Evolutionary conservation across 2,329 filamentous ascomycete species (phyloP).

Genomic region (Hirsutella thompsonii): DNA sequence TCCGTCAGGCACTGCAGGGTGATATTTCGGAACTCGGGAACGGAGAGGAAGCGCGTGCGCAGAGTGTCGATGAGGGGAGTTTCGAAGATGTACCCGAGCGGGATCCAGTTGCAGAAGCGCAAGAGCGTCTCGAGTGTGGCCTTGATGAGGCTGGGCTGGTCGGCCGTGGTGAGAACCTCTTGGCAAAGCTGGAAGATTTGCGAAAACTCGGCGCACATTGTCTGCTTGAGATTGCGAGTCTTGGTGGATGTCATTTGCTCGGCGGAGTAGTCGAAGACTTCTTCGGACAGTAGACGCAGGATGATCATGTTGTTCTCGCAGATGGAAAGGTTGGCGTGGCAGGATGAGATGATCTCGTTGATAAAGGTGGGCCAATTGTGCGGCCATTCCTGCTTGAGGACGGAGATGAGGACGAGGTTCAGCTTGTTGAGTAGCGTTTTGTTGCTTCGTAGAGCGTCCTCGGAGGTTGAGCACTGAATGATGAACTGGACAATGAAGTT

Average conservation of each 20-base stretch:
- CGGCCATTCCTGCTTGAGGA: slow-evolving; percentile 98
- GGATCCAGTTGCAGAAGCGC: slow-evolving; percentile 98
- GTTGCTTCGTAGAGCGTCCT: slow-evolving; percentile 74
- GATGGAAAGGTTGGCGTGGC: slow-evolving; percentile 87
- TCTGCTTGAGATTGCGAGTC: slow-evolving; percentile 91
- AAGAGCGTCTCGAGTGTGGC: slow-evolving; percentile 93
- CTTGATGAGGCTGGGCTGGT: slow-evolving; percentile 79
- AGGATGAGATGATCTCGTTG: slow-evolving; percentile 97
- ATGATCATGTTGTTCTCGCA: slow-evolving; percentile 99
- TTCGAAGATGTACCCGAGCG: slow-evolving; percentile 96
- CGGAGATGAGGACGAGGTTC: slow-evolving; percentile 91
- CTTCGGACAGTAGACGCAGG: slow-evolving; percentile 84
- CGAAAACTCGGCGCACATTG: slow-evolving; percentile 98
- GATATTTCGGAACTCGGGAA: slow-evolving; percentile 91
- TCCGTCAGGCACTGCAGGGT: slow-evolving; percentile 95
- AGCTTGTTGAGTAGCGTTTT: slow-evolving; percentile 94
- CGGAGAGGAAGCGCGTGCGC: slow-evolving; percentile 80
- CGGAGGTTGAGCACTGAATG: slow-evolving; percentile 80
- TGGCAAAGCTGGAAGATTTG: slow-evolving; percentile 97
- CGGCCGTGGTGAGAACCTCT: slow-evolving; percentile 83
- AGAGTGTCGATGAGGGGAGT: slow-evolving; percentile 91
- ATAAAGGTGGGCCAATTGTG: slow-evolving; percentile 99
- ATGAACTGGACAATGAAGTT: slow-evolving; percentile 99
- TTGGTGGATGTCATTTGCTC: slow-evolving; percentile 99
- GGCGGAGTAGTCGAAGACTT: slow-evolving; percentile 97